phyloP scores from a whole-genome alignment of 805 yeast genomes.

The Komagataella pseudopastoris region DNA sequence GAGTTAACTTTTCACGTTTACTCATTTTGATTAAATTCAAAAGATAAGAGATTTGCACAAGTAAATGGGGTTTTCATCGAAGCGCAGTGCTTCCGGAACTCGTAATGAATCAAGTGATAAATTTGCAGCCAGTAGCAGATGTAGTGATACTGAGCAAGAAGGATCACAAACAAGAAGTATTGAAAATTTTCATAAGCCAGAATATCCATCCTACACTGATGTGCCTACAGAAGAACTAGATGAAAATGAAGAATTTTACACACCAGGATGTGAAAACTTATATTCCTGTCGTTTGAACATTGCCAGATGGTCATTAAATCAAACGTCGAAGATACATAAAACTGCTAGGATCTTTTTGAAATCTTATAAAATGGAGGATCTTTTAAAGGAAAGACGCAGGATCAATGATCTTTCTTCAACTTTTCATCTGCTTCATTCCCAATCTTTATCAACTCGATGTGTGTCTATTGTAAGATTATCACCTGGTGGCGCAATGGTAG shows the following conservation, averaged over 20 bases:
- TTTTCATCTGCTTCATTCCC: conserved; percentile 48
- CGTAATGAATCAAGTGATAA: not conserved
- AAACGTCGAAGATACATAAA: conserved; percentile 28
- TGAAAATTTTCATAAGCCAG: not conserved
- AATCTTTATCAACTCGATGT: conserved; percentile 57
- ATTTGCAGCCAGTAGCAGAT: not conserved
- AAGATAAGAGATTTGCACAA: not conserved
- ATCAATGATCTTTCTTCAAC: conserved; percentile 19
- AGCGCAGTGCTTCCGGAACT: not conserved
- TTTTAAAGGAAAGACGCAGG: conserved; percentile 27
- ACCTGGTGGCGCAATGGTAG: conserved; percentile 23
- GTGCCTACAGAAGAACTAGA: conserved; percentile 22
- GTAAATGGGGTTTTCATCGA: not conserved
- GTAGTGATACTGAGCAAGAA: not conserved
- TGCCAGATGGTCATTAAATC: conserved; percentile 33
- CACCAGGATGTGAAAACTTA: conserved; percentile 57
- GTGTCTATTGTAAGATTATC: conserved; percentile 43
- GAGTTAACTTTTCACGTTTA: too few species aligned
- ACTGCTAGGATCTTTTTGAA: conserved; percentile 17
- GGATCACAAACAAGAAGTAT: not conserved
- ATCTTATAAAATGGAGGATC: conserved; percentile 13
- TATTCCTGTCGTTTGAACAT: conserved; percentile 36
- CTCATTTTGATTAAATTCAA: too few species aligned
- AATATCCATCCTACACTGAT: not conserved
- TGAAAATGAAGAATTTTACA: conserved; percentile 67